phyloP scores from a whole-genome alignment of 2,329 filamentous ascomycete genomes.

The Fusarium setosum region DNA sequence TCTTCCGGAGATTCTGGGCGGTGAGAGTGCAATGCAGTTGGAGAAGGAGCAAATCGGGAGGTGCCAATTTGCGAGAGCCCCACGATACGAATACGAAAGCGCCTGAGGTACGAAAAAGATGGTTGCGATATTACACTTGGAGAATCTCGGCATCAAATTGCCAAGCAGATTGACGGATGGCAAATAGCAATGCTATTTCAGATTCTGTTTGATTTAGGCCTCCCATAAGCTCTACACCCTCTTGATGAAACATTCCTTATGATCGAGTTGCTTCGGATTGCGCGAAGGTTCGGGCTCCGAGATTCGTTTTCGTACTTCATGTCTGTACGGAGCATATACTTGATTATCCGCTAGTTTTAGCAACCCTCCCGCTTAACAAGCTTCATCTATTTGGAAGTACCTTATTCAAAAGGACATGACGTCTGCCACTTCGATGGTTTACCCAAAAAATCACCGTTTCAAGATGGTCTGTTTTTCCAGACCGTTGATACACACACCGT shows the following conservation, averaged over 20 bases:
- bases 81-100: constrained; percentile 48
- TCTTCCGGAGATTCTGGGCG: constrained; percentile 22
- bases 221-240: neutral
- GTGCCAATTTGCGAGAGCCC: constrained; percentile 26
- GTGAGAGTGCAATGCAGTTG: constrained; percentile 28
- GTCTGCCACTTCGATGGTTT: neutral
- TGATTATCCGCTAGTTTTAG: neutral
- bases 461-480: neutral
- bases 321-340: too few relatives aligned
- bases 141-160: constrained; percentile 1
- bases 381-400: neutral
- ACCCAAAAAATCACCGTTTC: neutral
- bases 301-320: constrained; percentile 7
- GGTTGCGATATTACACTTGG: neutral
- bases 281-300: neutral
- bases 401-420: neutral
- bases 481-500: neutral
- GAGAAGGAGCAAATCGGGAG: constrained; percentile 28
- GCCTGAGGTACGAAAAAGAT: constrained; percentile 39
- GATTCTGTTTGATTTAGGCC: neutral
- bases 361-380: neutral
- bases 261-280: neutral
- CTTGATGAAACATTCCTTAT: neutral
- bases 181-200: neutral
- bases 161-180: constrained; percentile 1